phyloP scores from a whole-genome alignment of 1,284 basidiomycete genomes.

The Ustilago vetiveriae region DNA sequence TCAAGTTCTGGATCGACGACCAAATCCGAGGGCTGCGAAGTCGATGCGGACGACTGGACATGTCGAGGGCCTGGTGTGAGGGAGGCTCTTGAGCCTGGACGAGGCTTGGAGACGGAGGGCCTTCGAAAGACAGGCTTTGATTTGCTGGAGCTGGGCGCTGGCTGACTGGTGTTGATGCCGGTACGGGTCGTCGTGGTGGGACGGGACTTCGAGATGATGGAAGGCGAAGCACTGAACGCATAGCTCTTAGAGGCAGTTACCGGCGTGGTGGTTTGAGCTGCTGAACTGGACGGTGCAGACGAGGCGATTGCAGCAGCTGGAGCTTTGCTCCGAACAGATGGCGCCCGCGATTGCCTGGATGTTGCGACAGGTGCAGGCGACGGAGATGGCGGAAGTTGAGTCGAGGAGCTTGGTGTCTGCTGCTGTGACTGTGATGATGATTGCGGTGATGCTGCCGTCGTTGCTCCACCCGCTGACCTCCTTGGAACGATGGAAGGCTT shows the following conservation, averaged over 20 bases:
- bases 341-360: conserved; percentile 14
- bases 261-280: not conserved
- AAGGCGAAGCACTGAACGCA: conserved; percentile 34
- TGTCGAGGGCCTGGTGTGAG: conserved; percentile 34
- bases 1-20: not conserved
- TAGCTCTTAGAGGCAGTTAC: conserved; percentile 32
- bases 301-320: not conserved
- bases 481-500: conserved; percentile 50
- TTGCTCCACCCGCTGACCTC: conserved; percentile 14
- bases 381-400: conserved; percentile 22
- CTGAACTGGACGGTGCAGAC: not conserved
- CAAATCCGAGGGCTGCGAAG: not conserved
- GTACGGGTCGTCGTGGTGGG: conserved; percentile 8
- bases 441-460: conserved; percentile 4
- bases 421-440: conserved; percentile 9
- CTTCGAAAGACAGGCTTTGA: conserved; percentile 25
- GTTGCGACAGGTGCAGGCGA: conserved; percentile 11
- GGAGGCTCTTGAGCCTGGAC: conserved; percentile 36
- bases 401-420: not conserved
- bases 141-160: conserved; percentile 12
- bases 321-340: conserved; percentile 24
- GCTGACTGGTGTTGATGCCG: conserved; percentile 9
- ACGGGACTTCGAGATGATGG: conserved; percentile 21
- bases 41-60: not conserved
- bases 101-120: conserved; percentile 36